Base-by-base conservation (phyloP, 106 monocot species). In the Alisma plantagoaquatica region DNA sequence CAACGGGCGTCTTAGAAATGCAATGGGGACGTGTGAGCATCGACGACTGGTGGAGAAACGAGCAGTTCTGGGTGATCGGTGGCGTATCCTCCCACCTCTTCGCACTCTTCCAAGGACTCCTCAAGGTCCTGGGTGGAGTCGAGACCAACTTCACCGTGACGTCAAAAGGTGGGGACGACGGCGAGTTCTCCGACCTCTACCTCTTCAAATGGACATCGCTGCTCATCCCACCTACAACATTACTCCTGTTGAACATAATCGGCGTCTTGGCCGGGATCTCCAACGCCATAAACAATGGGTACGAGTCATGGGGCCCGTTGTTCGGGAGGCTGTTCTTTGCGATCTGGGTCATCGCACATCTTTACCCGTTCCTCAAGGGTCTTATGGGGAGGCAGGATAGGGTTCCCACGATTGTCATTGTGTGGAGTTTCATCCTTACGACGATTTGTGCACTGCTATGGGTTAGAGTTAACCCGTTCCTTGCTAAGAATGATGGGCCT, bases 1-100 rank as follows among this genome's bases (percentile, higher is more conserved):
- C 62, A 33, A 51, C 62, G 1, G 23, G 35, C 3, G 17, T 44
- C 2, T 33, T 63, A 3, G 62, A 63, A 17, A 63, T 63, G 51
- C 51, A 63, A 23, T 63, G 62, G 62, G 62, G 62, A 51, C 23
- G 62, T 3, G 33, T 63, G 2, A 35, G 33, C 21, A 23, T 63
- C 2, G 62, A 63, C 22, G 62, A 63, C 51, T 51, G 49, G 49
- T 63, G 62, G 62, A 49, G 62, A 51, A 63, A 63, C 17, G 62
- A 63, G 38, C 62, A 63, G 35, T 63, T 63, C 50, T 63, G 62
- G 62, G 62, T 63, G 51, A 63, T 63, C 17, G 62, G 62, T 14
- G 62, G 62, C 19, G 62, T 51, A 10, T 63, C 62, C 0, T 49
- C 62, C 2, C 62, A 63, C 27, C 38, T 63, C 35, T 63, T 63